A percentile compares a stretch with the other conserved stretches of the same genome.
phyloP scores from a whole-genome alignment of 1,284 basidiomycete genomes.

The Mrakiaceae sp. region DNA sequence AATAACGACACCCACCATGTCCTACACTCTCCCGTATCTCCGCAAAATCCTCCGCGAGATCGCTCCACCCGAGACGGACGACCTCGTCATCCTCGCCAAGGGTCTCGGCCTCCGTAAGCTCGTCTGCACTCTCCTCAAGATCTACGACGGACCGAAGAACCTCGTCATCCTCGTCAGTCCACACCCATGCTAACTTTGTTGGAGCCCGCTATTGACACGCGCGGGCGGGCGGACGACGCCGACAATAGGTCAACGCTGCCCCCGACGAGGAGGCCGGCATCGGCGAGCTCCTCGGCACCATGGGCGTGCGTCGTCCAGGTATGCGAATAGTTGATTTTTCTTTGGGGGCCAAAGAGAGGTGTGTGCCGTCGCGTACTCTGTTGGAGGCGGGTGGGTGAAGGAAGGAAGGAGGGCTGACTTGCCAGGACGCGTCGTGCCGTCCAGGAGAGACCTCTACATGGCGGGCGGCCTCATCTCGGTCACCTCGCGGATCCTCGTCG shows the following conservation, averaged over 20 bases:
- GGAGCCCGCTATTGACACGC: not conserved
- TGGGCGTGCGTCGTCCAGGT: constrained; percentile 80
- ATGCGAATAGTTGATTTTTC: constrained; percentile 77
- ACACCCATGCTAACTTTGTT: not conserved
- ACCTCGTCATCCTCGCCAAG: constrained; percentile 72
- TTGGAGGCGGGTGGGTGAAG: too few species aligned
- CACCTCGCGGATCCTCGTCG: constrained; percentile 85
- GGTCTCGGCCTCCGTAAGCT: constrained; percentile 73
- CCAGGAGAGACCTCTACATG: constrained; percentile 72
- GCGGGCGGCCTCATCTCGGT: constrained; percentile 81
- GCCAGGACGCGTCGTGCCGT: too few species aligned
- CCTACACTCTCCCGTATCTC: not conserved
- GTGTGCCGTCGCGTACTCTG: constrained; percentile 22
- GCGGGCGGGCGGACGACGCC: not conserved
- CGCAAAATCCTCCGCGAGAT: constrained; percentile 33
- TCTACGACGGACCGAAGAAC: constrained; percentile 79
- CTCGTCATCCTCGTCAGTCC: constrained; percentile 61
- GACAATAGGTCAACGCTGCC: constrained; percentile 51
- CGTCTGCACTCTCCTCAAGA: constrained; percentile 74
- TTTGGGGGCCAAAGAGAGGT: constrained; percentile 69
- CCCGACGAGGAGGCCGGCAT: constrained; percentile 82
- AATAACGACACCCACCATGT: not conserved
- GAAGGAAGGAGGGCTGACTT: not conserved
- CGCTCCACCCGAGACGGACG: constrained; percentile 55
- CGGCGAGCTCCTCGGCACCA: constrained; percentile 80